Evolutionary conservation across 345 rosid species (phyloP), one percentile per base, ranked within the genome.

Genomic region (Rhizophora apiculata): DNA sequence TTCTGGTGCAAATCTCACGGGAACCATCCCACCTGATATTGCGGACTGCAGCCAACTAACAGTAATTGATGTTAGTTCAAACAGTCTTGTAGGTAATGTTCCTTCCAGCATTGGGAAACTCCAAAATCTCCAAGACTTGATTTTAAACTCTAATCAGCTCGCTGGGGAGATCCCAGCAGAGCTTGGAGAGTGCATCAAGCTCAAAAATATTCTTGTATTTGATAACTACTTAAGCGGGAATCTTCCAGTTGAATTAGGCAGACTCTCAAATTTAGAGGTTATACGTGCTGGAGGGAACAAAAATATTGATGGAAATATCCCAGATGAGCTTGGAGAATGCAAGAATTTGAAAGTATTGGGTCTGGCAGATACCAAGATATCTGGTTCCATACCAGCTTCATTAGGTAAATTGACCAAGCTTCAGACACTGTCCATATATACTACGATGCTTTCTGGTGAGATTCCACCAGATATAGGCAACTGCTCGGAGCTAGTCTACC

Each of bases 211-310:
- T 6, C 68, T 80, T 16, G 78, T 95, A 46, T 92, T 79, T 43
- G 91, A 88, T 72, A 95, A 92, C 72, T 82, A 81, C 29, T 81
- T 95, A 3, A 67, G 73, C 37, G 96, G 99, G n/a, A 49, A 60
- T 60, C 83, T 95, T 64, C 97, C 99, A 0, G 39, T 79, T 18
- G 93, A 95, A 87, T 67, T 92, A 1, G 96, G 99, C 6, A 82
- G 81, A 32, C 75, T 95, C 55, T 77, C 81, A 15, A 70, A 63
- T 60, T 93, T 95, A 3, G 80, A 91, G 85, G 84, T 74, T 67
- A 79, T 95, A 49, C 84, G 99, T 75, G 87, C 80, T 7, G 99
- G 99, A 49, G 97, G 96, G 26, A 95, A 92, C 85, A 85, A 83
- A 64, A 95, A 87, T 37, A 74, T 95, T 53, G 79, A 71, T n/a